Percentiles rank a stretch among this genome's conserved stretches.
phyloP scores from a whole-genome alignment of 495 filamentous ascomycete species.

The Hyaloscypha hepaticicola region DNA sequence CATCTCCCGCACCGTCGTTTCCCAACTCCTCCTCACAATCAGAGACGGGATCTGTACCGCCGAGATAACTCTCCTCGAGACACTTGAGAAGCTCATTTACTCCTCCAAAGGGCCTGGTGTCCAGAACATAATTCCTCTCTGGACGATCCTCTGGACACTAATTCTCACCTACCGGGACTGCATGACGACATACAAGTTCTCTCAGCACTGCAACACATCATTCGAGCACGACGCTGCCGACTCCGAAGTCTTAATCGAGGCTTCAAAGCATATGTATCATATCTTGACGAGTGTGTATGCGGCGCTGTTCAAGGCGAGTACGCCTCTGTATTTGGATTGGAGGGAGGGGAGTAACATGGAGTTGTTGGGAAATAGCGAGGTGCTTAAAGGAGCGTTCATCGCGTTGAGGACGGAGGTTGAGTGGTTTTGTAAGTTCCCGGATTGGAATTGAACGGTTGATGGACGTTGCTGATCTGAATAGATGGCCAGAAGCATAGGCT shows the following conservation, averaged over 20 bases:
- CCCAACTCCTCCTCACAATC: neutral
- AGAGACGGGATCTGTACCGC: slow-evolving; percentile 1
- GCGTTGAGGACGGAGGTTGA: slow-evolving; percentile 1
- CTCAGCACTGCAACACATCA: neutral
- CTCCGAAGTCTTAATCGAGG: neutral
- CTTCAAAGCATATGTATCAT: slow-evolving; percentile 1
- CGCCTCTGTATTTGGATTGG: slow-evolving; percentile 1
- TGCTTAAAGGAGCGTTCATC: neutral
- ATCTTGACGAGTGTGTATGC: neutral
- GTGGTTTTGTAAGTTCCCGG: slow-evolving; percentile 1
- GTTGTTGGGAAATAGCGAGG: slow-evolving; percentile 1
- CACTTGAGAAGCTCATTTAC: neutral
- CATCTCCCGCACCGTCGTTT: neutral
- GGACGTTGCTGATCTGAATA: neutral
- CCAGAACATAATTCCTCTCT: neutral
- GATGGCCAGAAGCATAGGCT: neutral
- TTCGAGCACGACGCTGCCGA: neutral
- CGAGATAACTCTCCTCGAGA: neutral
- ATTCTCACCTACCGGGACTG: neutral
- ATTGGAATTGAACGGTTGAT: neutral
- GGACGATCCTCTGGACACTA: neutral
- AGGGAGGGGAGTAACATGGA: neutral
- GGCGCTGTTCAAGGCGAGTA: neutral
- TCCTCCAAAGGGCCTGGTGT: neutral
- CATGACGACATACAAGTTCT: neutral